phyloP scores from a whole-genome alignment of 257 asterid genomes.

The Jacaranda copaia region DNA sequence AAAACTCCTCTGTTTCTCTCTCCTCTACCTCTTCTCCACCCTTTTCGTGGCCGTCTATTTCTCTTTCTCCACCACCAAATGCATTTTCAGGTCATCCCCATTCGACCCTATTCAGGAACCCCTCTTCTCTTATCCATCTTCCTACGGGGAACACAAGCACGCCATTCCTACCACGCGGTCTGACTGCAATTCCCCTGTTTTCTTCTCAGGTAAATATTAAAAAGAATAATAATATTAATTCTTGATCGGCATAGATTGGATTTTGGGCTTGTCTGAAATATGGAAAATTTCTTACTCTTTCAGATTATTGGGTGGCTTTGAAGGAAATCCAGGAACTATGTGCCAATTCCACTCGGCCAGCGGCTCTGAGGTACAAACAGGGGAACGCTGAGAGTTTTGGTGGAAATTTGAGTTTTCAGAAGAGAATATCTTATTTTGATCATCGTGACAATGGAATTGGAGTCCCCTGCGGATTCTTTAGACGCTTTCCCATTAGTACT shows the following conservation, averaged over 20 bases:
- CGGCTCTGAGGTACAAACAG: conserved; percentile 57
- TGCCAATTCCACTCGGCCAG: conserved; percentile 36
- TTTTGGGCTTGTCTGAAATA: conserved; percentile 5
- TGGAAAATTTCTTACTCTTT: conserved; percentile 30
- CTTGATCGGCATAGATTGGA: not conserved
- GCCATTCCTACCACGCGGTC: conserved; percentile 82
- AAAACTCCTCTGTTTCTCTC: conserved; percentile 76
- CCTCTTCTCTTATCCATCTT: conserved; percentile 72
- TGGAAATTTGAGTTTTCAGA: conserved; percentile 64
- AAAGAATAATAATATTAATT: not conserved
- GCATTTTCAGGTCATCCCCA: conserved; percentile 77
- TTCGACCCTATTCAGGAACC: conserved; percentile 74
- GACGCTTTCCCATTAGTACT: conserved; percentile 53
- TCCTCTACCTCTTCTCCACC: conserved; percentile 70
- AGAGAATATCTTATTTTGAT: conserved; percentile 64
- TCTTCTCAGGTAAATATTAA: conserved; percentile 62
- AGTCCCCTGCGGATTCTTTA: conserved; percentile 92
- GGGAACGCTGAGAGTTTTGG: conserved; percentile 66
- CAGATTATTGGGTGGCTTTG: conserved; percentile 67
- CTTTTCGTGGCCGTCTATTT: conserved; percentile 57
- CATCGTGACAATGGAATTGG: conserved; percentile 40
- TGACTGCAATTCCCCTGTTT: conserved; percentile 81
- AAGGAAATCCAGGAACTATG: conserved; percentile 51
- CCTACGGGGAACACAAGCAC: conserved; percentile 93
- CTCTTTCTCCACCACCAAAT: conserved; percentile 64